Evolutionary conservation across 805 yeast genomes (phyloP).

Genomic region (Torulaspora gathmanii): DNA sequence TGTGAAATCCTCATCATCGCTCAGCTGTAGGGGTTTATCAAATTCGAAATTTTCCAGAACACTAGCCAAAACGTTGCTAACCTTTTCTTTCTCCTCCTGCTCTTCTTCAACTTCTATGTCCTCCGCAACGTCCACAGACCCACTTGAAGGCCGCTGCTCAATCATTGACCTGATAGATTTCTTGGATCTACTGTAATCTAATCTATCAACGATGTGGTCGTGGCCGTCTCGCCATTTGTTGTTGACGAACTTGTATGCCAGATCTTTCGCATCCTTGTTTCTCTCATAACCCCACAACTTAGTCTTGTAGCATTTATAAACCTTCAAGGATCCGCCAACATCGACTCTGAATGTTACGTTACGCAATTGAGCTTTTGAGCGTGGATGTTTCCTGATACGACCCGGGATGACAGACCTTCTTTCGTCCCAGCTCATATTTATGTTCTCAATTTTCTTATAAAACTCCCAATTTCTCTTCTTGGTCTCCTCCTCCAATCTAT

Average conservation of each 20-base stretch:
- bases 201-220: constrained; percentile 70
- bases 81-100: constrained; percentile 43
- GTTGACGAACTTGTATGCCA: constrained; percentile 57
- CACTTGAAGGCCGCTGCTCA: constrained; percentile 10
- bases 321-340: constrained; percentile 53
- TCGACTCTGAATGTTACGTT: constrained; percentile 61
- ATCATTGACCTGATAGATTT: constrained; percentile 6
- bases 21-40: constrained; percentile 46
- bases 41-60: constrained; percentile 48
- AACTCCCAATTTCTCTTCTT: constrained; percentile 39
- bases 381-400: constrained; percentile 50
- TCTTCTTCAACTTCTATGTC: constrained; percentile 32
- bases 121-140: constrained; percentile 11
- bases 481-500: constrained; percentile 32
- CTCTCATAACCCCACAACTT: constrained; percentile 91
- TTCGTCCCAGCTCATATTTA: constrained; percentile 40
- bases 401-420: constrained; percentile 49
- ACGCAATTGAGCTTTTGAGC: constrained; percentile 40
- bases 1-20: constrained; percentile 33
- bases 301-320: constrained; percentile 58
- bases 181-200: constrained; percentile 33
- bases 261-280: constrained; percentile 53
- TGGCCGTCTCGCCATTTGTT: constrained; percentile 78
- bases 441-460: constrained; percentile 37
- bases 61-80: constrained; percentile 44